A percentile compares a stretch with the other conserved stretches of the same genome.
Evolutionary conservation across 768 basidiomycete species (phyloP).

Genomic region (Lentinula sp.): DNA sequence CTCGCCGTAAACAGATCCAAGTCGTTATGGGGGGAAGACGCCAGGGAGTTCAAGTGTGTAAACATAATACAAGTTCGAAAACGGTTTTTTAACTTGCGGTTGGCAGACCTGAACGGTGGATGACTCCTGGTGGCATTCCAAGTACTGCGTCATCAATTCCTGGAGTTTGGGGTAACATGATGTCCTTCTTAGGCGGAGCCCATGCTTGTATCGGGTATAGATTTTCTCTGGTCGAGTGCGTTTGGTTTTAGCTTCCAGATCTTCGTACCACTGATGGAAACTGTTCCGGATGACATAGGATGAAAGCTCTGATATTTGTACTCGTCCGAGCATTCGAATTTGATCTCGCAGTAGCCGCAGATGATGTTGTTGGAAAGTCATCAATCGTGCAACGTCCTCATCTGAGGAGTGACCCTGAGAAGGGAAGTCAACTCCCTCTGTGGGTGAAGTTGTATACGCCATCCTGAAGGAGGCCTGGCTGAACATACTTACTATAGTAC

Average conservation of each 20-base stretch:
- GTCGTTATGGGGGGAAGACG: conserved; percentile 59
- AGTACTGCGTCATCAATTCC: conserved; percentile 41
- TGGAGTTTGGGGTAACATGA: conserved; percentile 52
- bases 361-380: conserved; percentile 32
- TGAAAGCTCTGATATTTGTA: conserved; percentile 40
- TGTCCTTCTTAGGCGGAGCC: conserved; percentile 62
- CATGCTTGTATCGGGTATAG: conserved; percentile 63
- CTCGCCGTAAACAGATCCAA: conserved; percentile 43
- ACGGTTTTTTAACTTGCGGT: not conserved
- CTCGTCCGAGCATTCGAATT: conserved; percentile 48
- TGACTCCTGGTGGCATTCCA: conserved; percentile 24
- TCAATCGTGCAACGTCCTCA: conserved; percentile 12
- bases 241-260: conserved; percentile 10
- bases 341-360: conserved; percentile 41
- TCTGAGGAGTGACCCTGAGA: conserved; percentile 16
- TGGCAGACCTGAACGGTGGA: conserved; percentile 62
- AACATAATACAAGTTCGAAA: not conserved
- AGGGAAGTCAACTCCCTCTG: conserved; percentile 21
- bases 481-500: too few species aligned
- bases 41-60: conserved; percentile 49
- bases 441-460: conserved; percentile 2
- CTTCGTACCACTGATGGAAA: not conserved
- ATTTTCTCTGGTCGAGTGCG: conserved; percentile 56
- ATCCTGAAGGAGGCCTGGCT: not conserved
- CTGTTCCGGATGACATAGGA: conserved; percentile 14